Base-by-base conservation (phyloP, 108 stramenopile genomes). In the Pinguiococcus pyrenoidosus region DNA sequence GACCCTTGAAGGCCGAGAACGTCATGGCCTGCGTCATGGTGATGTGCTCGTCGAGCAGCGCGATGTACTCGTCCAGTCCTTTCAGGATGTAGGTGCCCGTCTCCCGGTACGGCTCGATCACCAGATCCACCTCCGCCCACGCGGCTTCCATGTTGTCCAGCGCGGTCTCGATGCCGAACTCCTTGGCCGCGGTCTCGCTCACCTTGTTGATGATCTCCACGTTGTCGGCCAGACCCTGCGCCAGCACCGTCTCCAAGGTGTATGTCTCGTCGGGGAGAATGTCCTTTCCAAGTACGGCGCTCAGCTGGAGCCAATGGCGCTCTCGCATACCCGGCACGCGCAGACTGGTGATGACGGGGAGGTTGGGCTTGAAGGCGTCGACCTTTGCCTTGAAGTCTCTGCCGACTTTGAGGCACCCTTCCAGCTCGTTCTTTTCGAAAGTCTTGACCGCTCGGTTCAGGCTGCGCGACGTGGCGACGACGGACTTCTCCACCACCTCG, bases 1-100 rank as follows among this genome's bases (percentile, higher is more conserved):
- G 56, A 8, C 61, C 70, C 29, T 62, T 60, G 51, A 68, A 74
- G 0, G 71, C 62, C 5, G 68, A 69, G 32, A 72, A 67, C 28
- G 68, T 68, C 69, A 77, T 73, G 27, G 71, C 74, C 46, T 75
- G 74, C 29, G 72, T 75, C 62, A 62, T 73, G 6, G 74, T 69
- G 29, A 75, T 60, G 27, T 77, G 74, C 21, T 77, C 76, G 37
- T 77, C 76, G 4, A 77, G 54, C 12, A 77, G 66, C 8, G 68
- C 30, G 61, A 69, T 69, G 39, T 73, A 64, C 32, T 73, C 74
- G 17, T 77, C 76, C 0, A 71, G 51, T 9, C 62, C 64, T 36
- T 66, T 63, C 44, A 66, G 53, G 16, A 66, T 66, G 49, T 36
- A 49, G n/a, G 64, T 66, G 14, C 62, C 62, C 40, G 64, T 37